These are phyloP conservation scores for Marasmius tenuissimus DNA, from an alignment of 1,284 basidiomycete species.

Conservation along the genomic window DNA sequence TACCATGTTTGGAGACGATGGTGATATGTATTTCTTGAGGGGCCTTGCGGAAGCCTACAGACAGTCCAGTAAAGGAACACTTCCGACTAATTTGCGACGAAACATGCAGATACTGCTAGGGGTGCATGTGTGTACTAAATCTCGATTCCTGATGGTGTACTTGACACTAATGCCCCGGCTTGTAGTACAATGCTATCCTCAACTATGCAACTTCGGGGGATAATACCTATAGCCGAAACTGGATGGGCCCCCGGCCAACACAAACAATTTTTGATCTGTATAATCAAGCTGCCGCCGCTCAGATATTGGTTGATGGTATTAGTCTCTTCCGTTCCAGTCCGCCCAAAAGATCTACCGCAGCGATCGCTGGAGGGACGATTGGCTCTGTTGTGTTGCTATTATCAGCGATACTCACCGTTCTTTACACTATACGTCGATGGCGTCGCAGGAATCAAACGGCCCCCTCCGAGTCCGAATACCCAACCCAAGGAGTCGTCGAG, in stretches of 20 bases:
- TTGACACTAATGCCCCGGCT: neutral
- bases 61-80: neutral
- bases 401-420: too few relatives aligned
- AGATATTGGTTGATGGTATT: neutral
- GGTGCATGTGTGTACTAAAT: neutral
- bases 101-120: neutral
- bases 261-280: neutral
- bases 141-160: neutral
- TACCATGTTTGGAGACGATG: neutral
- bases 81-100: neutral
- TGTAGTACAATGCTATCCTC: neutral
- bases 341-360: too few relatives aligned
- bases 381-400: too few relatives aligned
- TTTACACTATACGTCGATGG: too few relatives aligned
- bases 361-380: too few relatives aligned
- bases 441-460: too few relatives aligned
- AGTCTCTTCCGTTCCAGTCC: neutral
- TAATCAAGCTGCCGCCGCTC: neutral
- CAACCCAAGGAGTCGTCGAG: too few relatives aligned
- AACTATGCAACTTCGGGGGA: neutral
- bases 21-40: neutral
- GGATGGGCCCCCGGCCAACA: neutral
- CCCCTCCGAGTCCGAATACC: too few relatives aligned
- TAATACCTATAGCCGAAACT: neutral
- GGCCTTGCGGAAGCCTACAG: neutral